These are phyloP conservation scores for Raddia guianensis DNA, from an alignment of 176 grass and related monocot species.

Conservation along the genomic window DNA sequence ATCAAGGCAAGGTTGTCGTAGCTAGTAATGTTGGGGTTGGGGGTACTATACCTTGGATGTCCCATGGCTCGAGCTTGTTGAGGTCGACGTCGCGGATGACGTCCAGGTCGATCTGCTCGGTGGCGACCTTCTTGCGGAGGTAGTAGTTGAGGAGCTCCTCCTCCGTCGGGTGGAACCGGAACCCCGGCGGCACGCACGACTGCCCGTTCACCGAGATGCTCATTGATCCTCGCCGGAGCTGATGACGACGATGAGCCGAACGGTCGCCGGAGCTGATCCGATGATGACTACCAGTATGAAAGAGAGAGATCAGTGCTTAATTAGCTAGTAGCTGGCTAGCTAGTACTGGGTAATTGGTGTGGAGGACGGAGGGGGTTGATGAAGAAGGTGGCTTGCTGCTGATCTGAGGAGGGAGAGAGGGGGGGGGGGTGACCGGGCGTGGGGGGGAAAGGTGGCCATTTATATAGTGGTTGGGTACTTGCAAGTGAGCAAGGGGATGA, in stretches of 20 bases:
- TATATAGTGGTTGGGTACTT: conserved; percentile 53
- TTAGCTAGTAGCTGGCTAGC: not conserved
- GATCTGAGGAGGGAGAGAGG: not conserved
- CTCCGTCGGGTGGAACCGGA: conserved; percentile 98
- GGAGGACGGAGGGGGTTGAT: not conserved
- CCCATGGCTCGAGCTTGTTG: conserved; percentile 99
- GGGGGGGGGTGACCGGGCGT: not conserved
- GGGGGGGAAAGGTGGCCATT: conserved; percentile 40
- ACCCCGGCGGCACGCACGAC: conserved; percentile 94
- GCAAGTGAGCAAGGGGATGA: not conserved
- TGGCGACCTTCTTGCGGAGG: conserved; percentile 85
- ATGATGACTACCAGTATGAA: no score
- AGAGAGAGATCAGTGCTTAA: no score
- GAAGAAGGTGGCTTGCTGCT: not conserved
- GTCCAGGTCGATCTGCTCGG: conserved; percentile 92
- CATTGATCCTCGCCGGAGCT: conserved; percentile 37
- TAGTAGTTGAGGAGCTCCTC: conserved; percentile 98
- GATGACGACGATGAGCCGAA: no score
- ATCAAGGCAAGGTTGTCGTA: no score
- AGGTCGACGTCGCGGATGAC: conserved; percentile 98
- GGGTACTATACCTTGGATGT: conserved; percentile 75
- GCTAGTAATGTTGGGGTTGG: not conserved
- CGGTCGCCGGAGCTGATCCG: no score
- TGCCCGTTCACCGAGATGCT: conserved; percentile 98
- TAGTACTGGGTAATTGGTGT: not conserved